Evolutionary conservation across 768 basidiomycete species (phyloP), one percentile per base, ranked within the genome.

Genomic region (Phanerochaete carnosa): DNA sequence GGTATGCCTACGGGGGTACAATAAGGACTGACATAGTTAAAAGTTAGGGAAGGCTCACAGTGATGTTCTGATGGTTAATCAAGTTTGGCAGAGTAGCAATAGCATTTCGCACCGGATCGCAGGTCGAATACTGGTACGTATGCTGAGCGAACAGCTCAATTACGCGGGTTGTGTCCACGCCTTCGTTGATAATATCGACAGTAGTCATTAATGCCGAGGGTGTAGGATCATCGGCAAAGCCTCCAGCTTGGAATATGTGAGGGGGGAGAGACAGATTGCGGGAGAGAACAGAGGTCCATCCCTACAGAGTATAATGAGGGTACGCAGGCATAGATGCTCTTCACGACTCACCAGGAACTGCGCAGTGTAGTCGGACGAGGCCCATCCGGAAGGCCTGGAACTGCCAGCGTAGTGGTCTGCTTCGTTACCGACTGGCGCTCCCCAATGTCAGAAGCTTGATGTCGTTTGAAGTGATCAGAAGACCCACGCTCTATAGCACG

Each of bases 51-150:
- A 45, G 22, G 46, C 68, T 28, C 22, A 71, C 70, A 1, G 71
- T 74, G 65, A 75, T 74, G 45, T 74, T 72, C 25, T 65, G 55
- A 58, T 75, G 74, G 29, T 73, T 73, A 23, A 74, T 64, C 1
- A 75, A 63, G 46, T 69, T 67, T n/a, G 70, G 66, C 8, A 74
- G 60, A 1, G 71, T 74, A 1, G 73, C 71, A 16, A 67, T 62
- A 11, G 70, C 72, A 49, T 71, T 64, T 6, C 72, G 50, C 26
- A 64, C 66, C 0, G 73, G 70, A 54, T 70, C 70, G 63, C 74
- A 75, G 23, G 73, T 72, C 25, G 73, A 74, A 55, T 74, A 74
- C 58, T 72, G 72, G 57, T 73, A 73, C 66, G 71, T 72, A 58
- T 75, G 72, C 46, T 72, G 72, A 11, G 68, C 67, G 53, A 71